A percentile compares a stretch with the other conserved stretches of the same genome.
phyloP scores from a whole-genome alignment of 225 moss, liverwort and hornwort species.

The Climacium dendroides region DNA sequence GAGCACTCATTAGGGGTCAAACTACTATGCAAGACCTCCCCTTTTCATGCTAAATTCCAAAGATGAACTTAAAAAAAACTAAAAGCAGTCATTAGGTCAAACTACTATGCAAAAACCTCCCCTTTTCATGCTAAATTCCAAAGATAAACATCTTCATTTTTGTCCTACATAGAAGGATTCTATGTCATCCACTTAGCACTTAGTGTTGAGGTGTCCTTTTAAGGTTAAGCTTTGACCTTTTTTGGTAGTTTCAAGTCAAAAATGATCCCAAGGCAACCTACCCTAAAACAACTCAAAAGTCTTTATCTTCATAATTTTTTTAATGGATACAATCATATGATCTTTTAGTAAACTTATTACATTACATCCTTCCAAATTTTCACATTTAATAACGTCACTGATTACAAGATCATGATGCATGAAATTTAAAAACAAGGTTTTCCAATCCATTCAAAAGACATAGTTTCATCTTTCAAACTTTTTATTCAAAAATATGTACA shows the following conservation, averaged over 20 bases:
- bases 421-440: background rate
- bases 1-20: background rate
- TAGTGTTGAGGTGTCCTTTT: accelerated
- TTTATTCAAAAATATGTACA: background rate
- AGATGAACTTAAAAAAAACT: background rate
- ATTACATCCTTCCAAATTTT: background rate
- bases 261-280: background rate
- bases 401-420: too few relatives aligned
- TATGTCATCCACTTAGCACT: too few relatives aligned
- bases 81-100: background rate
- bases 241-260: background rate
- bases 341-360: background rate
- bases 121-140: background rate
- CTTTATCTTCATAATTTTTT: background rate
- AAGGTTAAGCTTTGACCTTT: background rate
- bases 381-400: background rate
- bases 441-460: background rate
- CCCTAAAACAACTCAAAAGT: background rate
- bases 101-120: background rate
- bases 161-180: background rate
- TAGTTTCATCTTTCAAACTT: background rate
- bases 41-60: background rate
- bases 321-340: background rate
- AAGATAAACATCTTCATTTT: background rate
- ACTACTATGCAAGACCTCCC: background rate